Conservation (phyloP, 495 filamentous ascomycete species). For the Penicillium cinerascens region DNA sequence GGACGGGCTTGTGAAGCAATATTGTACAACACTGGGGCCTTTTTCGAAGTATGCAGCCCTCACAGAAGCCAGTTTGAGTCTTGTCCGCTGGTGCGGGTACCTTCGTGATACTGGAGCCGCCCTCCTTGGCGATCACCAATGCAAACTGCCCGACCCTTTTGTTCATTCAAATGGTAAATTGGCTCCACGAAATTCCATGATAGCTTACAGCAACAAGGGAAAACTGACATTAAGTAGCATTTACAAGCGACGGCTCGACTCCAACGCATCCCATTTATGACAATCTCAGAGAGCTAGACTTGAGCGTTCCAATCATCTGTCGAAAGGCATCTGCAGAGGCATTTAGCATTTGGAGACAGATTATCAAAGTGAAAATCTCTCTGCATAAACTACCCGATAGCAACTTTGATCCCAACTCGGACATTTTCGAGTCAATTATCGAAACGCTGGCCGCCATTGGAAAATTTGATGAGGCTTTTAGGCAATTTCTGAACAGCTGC, state of each 20-base stretch:
- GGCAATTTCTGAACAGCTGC: constrained; percentile 17
- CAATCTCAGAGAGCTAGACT: constrained; percentile 3
- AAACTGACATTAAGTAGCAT: neutral
- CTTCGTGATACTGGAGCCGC: constrained; percentile 26
- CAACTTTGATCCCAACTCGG: neutral
- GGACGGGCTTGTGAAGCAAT: constrained; percentile 13
- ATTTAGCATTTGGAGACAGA: constrained; percentile 19
- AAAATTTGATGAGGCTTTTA: constrained; percentile 7
- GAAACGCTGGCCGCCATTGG: neutral
- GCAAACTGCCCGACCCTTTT: constrained; percentile 11
- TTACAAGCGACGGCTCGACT: neutral
- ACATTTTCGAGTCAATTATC: neutral
- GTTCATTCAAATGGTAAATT: constrained; percentile 2
- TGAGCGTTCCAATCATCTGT: constrained; percentile 11
- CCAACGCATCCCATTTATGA: neutral
- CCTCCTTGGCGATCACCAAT: constrained; percentile 9
- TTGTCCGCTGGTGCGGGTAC: constrained; percentile 15
- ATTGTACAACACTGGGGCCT: constrained; percentile 18
- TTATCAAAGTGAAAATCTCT: constrained; percentile 11
- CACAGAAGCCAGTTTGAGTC: constrained; percentile 19
- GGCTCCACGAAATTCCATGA: neutral
- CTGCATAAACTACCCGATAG: neutral
- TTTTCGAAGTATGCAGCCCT: constrained; percentile 16
- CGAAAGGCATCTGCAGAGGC: constrained; percentile 13
- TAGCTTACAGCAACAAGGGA: neutral